Percentiles rank a stretch among this genome's conserved stretches.
Conservation (phyloP, 495 filamentous ascomycete species). For the Xylaria flabelliformis region DNA sequence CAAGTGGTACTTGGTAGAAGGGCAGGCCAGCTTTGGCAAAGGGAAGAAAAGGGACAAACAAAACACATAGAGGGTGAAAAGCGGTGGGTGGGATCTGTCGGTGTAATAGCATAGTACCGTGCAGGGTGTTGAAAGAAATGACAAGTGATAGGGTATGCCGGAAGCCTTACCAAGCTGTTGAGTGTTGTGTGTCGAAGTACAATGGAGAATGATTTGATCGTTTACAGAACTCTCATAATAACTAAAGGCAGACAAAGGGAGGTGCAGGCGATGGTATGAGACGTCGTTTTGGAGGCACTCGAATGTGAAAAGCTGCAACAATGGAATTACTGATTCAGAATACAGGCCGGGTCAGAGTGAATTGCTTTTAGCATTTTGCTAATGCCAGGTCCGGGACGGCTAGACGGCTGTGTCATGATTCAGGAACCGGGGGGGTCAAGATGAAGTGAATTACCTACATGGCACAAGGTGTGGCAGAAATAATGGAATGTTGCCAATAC, state of each 20-base stretch:
- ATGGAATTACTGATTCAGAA: slow-evolving; percentile 11
- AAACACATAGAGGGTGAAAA: not conserved
- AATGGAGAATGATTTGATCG: slow-evolving; percentile 1
- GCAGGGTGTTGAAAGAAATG: not conserved
- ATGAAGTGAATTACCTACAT: slow-evolving; percentile 8
- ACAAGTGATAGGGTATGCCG: slow-evolving; percentile 12
- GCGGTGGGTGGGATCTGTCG: slow-evolving; percentile 17
- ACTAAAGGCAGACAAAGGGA: not conserved
- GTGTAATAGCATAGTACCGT: slow-evolving; percentile 3
- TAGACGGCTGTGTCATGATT: slow-evolving; percentile 20
- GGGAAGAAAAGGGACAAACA: not conserved
- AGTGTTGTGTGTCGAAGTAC: not conserved
- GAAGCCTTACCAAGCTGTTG: slow-evolving; percentile 10
- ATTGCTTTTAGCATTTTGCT: slow-evolving; percentile 20
- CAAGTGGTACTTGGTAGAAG: not conserved
- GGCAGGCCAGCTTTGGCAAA: slow-evolving; percentile 5
- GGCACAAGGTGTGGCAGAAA: slow-evolving; percentile 1
- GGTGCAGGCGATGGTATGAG: not conserved
- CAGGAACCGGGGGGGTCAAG: slow-evolving; percentile 12
- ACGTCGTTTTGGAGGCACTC: not conserved
- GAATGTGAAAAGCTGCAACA: slow-evolving; percentile 7
- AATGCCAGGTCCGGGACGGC: slow-evolving; percentile 15
- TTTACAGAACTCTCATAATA: not conserved
- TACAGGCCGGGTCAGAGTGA: not conserved
- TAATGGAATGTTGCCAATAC: not conserved